Base-by-base conservation (phyloP, 2,329 filamentous ascomycete species). In the Penicillium sp. region DNA sequence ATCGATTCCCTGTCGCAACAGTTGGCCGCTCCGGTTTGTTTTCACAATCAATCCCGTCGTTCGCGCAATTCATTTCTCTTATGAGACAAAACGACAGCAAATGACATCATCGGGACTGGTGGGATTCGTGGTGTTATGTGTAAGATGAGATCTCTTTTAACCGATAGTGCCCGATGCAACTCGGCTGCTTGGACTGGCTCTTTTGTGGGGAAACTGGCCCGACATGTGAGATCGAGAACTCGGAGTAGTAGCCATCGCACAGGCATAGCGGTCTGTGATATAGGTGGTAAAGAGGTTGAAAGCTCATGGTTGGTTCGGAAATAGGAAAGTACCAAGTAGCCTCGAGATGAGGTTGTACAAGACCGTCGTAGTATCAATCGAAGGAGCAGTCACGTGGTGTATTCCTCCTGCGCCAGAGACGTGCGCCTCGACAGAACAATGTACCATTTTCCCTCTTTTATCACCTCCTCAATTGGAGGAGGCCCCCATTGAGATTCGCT, bases 41-140 rank as follows among this genome's bases (percentile, higher is more conserved):
- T 63, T 59, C 50, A 58, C 24, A 17, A 12, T 10, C 38, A 37
- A 58, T 53, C 51, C 53, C 56, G 60, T 44, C 44, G 10, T 40
- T 40, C 4, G 49, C 53, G 59, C 47, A 49, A 28, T 51, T 60
- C 37, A 45, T 60, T 63, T 35, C 64, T 55, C 19, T 60, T 63
- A 63, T 19, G 53, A 47, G 55, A 28, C n/a, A 47, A 45, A 54
- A 33, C 7, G 33, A 59, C 55, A 38, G 42, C n/a, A 40, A 38
- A 60, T 68, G 66, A 70, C 68, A 70, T 68, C 68, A 70, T 65
- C 10, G 37, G 38, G n/a, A 30, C 45, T 12, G 26, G 12, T 15
- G 38, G 49, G 17, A 44, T 17, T 24, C 47, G 56, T 13, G 51
- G 12, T 53, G 49, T 61, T 22, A 55, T 59, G 45, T 30, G 58